Evolutionary conservation across 2,329 filamentous ascomycete genomes (phyloP).

Genomic region (Huntiella moniliformis): DNA sequence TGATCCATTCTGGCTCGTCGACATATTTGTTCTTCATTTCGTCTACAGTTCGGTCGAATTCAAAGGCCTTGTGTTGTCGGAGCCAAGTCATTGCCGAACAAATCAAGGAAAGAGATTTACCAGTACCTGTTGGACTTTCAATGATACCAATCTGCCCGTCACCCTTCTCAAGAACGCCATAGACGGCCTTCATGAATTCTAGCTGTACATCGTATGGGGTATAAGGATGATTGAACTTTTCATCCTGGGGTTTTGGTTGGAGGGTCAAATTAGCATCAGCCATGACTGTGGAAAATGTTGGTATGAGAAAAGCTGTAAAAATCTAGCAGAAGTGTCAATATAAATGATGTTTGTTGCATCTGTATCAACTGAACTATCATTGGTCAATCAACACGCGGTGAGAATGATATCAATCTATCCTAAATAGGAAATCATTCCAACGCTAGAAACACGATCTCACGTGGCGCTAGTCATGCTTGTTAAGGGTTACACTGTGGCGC

Average conservation of each 20-base stretch:
- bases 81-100: slow-evolving; percentile 82
- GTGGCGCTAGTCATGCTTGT: not conserved
- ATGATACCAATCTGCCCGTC: slow-evolving; percentile 69
- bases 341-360: not conserved
- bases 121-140: slow-evolving; percentile 82
- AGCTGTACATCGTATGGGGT: slow-evolving; percentile 74
- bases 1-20: slow-evolving; percentile 70
- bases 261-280: not conserved
- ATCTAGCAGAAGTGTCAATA: not conserved
- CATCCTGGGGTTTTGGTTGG: not conserved
- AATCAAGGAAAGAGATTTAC: slow-evolving; percentile 82
- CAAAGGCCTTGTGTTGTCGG: slow-evolving; percentile 53
- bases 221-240: slow-evolving; percentile 70
- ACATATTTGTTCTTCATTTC: slow-evolving; percentile 26
- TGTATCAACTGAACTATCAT: too few species aligned
- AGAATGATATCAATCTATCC: not conserved
- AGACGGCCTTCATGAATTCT: slow-evolving; percentile 72
- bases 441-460: slow-evolving; percentile 6
- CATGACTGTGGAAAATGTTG: not conserved
- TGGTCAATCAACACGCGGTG: not conserved
- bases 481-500: not conserved
- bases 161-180: slow-evolving; percentile 51
- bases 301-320: not conserved
- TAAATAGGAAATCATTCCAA: not conserved
- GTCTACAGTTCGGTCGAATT: slow-evolving; percentile 34